Evolutionary conservation across 2,329 filamentous ascomycete genomes (phyloP).

Genomic region (Exophiala oligosperma): DNA sequence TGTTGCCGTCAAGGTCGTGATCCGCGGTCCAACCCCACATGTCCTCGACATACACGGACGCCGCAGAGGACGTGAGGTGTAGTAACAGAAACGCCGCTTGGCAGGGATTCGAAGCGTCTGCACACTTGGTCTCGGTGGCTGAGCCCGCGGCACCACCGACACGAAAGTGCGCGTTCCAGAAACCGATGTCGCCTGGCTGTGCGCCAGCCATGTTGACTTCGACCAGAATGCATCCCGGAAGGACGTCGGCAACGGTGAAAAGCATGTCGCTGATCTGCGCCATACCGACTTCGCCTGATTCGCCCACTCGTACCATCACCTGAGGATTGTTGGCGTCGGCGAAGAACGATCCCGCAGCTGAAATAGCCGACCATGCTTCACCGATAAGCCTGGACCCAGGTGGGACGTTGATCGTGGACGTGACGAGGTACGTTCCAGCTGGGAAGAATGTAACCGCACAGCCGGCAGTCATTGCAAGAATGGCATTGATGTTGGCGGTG

Average conservation of each 20-base stretch:
- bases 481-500: too few relatives aligned
- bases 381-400: background rate
- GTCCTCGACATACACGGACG: slow-evolving; percentile 78
- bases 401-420: slow-evolving; percentile 2
- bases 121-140: slow-evolving; percentile 44
- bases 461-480: too few relatives aligned
- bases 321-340: slow-evolving; percentile 44
- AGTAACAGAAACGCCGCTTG: slow-evolving; percentile 68
- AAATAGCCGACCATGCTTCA: slow-evolving; percentile 2
- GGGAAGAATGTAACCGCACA: slow-evolving; percentile 57
- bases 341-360: slow-evolving; percentile 35
- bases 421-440: slow-evolving; percentile 54
- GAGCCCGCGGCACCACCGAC: slow-evolving; percentile 79
- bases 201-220: slow-evolving; percentile 80
- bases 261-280: slow-evolving; percentile 55
- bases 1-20: slow-evolving; percentile 81
- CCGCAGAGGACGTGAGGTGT: slow-evolving; percentile 52
- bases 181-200: slow-evolving; percentile 67
- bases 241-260: slow-evolving; percentile 51
- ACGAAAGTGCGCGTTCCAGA: slow-evolving; percentile 94
- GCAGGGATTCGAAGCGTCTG: slow-evolving; percentile 61
- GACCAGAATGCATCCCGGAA: slow-evolving; percentile 66
- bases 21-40: slow-evolving; percentile 87
- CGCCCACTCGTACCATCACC: slow-evolving; percentile 54
- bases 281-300: slow-evolving; percentile 49